Conservation (phyloP, 164 flowering plant species). For the Stephania cephalantha region DNA sequence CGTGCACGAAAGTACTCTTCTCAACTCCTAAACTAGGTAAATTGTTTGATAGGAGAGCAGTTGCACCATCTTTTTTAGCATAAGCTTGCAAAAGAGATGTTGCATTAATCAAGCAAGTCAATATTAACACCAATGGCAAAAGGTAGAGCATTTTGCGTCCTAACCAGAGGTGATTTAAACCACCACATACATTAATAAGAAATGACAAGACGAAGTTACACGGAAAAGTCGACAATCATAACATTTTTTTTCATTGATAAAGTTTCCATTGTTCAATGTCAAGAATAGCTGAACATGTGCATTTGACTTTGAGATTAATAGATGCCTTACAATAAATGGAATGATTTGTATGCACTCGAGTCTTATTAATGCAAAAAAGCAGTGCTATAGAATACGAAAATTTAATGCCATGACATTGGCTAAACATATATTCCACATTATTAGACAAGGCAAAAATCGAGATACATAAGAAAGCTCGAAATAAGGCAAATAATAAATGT, state of each 20-base stretch:
- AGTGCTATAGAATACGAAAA: not conserved
- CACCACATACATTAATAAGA: too few species aligned
- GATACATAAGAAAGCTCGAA: not conserved
- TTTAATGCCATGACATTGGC: not conserved
- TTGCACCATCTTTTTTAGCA: not conserved
- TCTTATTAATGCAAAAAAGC: not conserved
- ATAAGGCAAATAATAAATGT: not conserved
- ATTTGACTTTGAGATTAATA: too few species aligned
- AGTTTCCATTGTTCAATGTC: not conserved
- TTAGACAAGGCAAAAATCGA: not conserved
- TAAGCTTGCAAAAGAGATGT: not conserved
- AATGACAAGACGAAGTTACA: too few species aligned
- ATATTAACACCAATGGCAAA: too few species aligned
- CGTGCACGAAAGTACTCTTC: not conserved
- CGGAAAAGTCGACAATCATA: too few species aligned
- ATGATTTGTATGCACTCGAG: not conserved
- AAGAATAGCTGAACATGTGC: not conserved
- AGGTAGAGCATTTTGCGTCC: too few species aligned
- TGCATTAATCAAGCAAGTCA: not conserved
- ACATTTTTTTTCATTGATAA: too few species aligned
- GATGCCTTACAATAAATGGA: not conserved
- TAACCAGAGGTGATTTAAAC: too few species aligned
- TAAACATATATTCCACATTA: not conserved
- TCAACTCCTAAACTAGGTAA: not conserved
- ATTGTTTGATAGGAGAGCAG: not conserved